phyloP scores from a whole-genome alignment of 164 flowering plant genomes.

The Liquidambar formosana region DNA sequence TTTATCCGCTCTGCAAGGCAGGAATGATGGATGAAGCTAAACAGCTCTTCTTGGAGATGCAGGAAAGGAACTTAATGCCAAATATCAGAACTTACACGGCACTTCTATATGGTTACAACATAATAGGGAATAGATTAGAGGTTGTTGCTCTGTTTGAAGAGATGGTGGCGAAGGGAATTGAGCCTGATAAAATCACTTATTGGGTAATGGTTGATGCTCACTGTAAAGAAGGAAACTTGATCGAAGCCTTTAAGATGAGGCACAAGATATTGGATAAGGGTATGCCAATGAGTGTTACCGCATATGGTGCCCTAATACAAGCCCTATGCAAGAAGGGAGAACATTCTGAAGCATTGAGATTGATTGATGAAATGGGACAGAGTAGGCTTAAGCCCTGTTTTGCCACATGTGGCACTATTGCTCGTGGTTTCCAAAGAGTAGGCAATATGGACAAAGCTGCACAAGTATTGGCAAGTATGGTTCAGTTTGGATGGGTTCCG shows the following conservation, averaged over 20 bases:
- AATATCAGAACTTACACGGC: slow-evolving; percentile 52
- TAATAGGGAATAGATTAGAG: slow-evolving; percentile 29
- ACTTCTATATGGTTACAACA: slow-evolving; percentile 47
- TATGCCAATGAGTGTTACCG: slow-evolving; percentile 15
- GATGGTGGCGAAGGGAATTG: slow-evolving; percentile 47
- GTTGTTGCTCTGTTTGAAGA: slow-evolving; percentile 51
- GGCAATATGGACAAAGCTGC: slow-evolving; percentile 30
- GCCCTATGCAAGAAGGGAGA: slow-evolving; percentile 33
- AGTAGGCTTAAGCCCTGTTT: slow-evolving; percentile 28
- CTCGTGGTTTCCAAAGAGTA: slow-evolving; percentile 21
- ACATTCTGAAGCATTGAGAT: slow-evolving; percentile 26
- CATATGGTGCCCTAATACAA: slow-evolving; percentile 27
- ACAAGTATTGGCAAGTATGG: slow-evolving; percentile 22
- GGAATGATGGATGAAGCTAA: slow-evolving; percentile 53
- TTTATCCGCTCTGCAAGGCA: slow-evolving; percentile 48
- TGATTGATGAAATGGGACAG: slow-evolving; percentile 36
- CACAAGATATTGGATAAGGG: slow-evolving; percentile 43
- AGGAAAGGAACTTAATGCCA: slow-evolving; percentile 44
- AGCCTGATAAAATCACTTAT: slow-evolving; percentile 45
- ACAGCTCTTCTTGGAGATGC: slow-evolving; percentile 50
- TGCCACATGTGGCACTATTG: slow-evolving; percentile 29
- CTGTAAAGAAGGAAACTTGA: slow-evolving; percentile 38
- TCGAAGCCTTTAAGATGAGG: slow-evolving; percentile 39
- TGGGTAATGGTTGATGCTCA: slow-evolving; percentile 34
- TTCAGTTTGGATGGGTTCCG: slow-evolving; percentile 32